Percentiles rank a stretch among this genome's conserved stretches.
phyloP scores from a whole-genome alignment of 306 rosid species.

The Rubus idaeus region DNA sequence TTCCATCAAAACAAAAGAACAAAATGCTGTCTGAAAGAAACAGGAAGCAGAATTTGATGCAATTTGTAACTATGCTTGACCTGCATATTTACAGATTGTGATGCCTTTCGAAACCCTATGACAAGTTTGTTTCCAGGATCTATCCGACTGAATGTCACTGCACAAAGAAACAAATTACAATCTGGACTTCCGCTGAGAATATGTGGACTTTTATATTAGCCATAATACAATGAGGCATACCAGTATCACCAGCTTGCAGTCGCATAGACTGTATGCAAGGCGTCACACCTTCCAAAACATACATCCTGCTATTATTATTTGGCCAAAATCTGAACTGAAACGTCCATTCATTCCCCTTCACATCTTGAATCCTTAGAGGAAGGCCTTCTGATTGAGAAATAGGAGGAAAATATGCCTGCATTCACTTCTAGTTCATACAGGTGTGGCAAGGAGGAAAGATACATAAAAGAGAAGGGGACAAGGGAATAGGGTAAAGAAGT shows the following conservation, averaged over 20 bases:
- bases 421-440: constrained; percentile 26
- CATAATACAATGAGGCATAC: constrained; percentile 44
- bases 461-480: constrained; percentile 1
- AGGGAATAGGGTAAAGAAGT: background rate
- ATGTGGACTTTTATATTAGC: background rate
- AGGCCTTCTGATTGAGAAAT: constrained; percentile 95
- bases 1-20: constrained; percentile 18
- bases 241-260: constrained; percentile 91
- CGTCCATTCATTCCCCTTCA: constrained; percentile 94
- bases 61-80: constrained; percentile 37
- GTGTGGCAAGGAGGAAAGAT: constrained; percentile 23
- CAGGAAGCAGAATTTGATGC: constrained; percentile 20
- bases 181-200: constrained; percentile 1
- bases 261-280: constrained; percentile 98
- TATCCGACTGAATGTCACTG: constrained; percentile 95
- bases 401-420: constrained; percentile 93
- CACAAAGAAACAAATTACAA: constrained; percentile 30
- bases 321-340: constrained; percentile 99
- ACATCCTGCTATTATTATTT: constrained; percentile 97
- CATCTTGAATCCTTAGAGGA: constrained; percentile 85
- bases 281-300: constrained; percentile 98
- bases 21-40: constrained; percentile 16
- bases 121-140: constrained; percentile 93
- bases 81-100: constrained; percentile 60
- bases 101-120: constrained; percentile 85